These are phyloP conservation scores for Colletotrichum sp. DNA, from an alignment of 2,329 filamentous ascomycete genomes.

Conservation along the genomic window DNA sequence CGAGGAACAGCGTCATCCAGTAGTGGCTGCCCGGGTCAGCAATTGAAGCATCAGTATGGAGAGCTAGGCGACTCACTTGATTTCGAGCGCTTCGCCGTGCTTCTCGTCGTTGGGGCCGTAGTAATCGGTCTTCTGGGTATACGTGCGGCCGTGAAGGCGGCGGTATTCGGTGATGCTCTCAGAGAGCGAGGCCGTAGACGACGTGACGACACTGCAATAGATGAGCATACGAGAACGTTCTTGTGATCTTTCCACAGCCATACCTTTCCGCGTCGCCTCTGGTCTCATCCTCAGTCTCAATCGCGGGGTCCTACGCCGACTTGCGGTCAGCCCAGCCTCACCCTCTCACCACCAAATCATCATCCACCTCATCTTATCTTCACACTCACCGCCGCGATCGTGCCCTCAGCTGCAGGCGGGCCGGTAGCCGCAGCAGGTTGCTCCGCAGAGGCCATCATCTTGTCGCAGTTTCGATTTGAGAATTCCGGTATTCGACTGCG, in stretches of 20 bases:
- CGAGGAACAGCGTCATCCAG: constrained; percentile 26
- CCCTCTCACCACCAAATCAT: too few relatives aligned
- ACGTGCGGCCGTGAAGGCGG: not conserved
- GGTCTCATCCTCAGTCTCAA: not conserved
- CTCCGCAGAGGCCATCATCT: not conserved
- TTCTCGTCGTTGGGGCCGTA: constrained; percentile 31
- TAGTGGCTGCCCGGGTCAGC: constrained; percentile 21
- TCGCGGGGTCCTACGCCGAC: not conserved
- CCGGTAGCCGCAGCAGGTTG: not conserved
- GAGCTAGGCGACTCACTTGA: not conserved
- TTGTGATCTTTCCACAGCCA: not conserved
- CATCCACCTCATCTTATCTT: too few relatives aligned
- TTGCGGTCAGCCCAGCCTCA: not conserved
- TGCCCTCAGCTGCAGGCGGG: not conserved
- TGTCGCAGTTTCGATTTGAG: not conserved
- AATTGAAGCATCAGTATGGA: not conserved
- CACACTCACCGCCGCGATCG: not conserved
- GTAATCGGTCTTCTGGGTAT: constrained; percentile 22
- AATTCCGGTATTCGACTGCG: not conserved
- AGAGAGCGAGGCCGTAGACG: not conserved
- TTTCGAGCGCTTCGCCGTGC: constrained; percentile 28
- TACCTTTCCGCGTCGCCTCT: not conserved
- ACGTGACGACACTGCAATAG: not conserved
- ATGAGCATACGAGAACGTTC: not conserved
- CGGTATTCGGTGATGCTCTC: not conserved